phyloP scores from a whole-genome alignment of 345 rosid species.

The Populus pruinosa region DNA sequence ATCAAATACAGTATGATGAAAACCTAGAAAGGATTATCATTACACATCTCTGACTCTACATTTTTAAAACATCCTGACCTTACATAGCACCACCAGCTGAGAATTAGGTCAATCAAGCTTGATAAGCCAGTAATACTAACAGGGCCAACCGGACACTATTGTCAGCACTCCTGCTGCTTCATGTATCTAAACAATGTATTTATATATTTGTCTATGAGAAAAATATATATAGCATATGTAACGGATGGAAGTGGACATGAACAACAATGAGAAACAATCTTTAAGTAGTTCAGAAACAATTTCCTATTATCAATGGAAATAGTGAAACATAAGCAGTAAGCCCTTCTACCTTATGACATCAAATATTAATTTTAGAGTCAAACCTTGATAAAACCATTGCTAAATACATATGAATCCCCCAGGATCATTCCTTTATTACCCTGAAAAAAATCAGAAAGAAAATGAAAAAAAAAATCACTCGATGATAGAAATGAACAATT shows the following conservation, averaged over 20 bases:
- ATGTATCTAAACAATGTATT: neutral
- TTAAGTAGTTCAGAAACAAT: too few species aligned
- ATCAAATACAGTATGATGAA: neutral
- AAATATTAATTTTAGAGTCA: constrained; percentile 3
- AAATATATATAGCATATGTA: neutral
- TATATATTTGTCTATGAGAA: neutral
- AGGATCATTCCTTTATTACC: constrained; percentile 61
- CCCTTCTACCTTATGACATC: neutral
- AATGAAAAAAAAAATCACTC: constrained; percentile 7
- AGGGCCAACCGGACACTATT: neutral
- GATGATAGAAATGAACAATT: neutral
- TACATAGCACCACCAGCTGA: neutral
- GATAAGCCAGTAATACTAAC: neutral
- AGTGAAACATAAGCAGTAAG: too few species aligned
- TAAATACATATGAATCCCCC: constrained; percentile 70
- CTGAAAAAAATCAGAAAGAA: constrained; percentile 39
- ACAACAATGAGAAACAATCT: too few species aligned
- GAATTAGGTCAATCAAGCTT: neutral
- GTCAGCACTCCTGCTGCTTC: neutral
- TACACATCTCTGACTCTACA: neutral
- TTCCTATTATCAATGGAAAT: too few species aligned
- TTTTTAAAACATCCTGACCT: neutral
- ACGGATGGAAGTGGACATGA: too few species aligned
- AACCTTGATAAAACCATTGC: constrained; percentile 85
- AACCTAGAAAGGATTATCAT: neutral